Conservation (phyloP, 169 alveolate species). For the Plasmodium gonderi region DNA sequence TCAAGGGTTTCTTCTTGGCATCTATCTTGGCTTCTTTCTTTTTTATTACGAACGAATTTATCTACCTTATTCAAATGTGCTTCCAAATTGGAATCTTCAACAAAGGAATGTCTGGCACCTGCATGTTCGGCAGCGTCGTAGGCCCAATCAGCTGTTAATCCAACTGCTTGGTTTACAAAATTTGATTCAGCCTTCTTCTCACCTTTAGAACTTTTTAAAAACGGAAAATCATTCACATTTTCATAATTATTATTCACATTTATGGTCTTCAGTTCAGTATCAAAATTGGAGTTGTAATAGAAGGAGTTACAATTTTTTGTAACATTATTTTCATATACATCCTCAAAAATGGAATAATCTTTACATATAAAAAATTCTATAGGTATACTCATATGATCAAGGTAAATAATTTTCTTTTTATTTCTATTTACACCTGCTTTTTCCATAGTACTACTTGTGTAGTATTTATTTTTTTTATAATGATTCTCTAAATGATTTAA, state of each 20-base stretch:
- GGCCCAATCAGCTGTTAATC: background rate
- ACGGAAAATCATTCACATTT: background rate
- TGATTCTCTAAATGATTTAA: conserved; percentile 72
- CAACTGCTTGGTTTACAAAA: background rate
- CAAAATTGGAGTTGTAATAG: conserved; percentile 9
- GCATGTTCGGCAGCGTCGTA: background rate
- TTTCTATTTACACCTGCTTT: conserved; percentile 1
- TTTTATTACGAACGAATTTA: background rate
- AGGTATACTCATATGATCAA: conserved; percentile 53
- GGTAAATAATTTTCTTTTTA: conserved; percentile 21
- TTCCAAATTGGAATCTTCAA: background rate
- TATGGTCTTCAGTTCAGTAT: background rate
- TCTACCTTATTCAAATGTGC: background rate
- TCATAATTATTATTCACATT: background rate
- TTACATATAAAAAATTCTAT: conserved; percentile 68
- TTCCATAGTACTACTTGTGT: conserved; percentile 3
- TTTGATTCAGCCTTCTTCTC: background rate
- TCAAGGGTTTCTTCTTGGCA: background rate
- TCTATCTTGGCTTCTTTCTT: background rate
- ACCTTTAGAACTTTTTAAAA: background rate
- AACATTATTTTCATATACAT: conserved; percentile 61
- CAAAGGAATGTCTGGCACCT: background rate
- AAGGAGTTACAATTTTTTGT: conserved; percentile 48
- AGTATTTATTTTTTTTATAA: conserved; percentile 19
- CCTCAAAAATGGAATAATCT: conserved; percentile 37